Base-by-base conservation (phyloP, 2,329 filamentous ascomycete species). In the Metarhizium humberi region DNA sequence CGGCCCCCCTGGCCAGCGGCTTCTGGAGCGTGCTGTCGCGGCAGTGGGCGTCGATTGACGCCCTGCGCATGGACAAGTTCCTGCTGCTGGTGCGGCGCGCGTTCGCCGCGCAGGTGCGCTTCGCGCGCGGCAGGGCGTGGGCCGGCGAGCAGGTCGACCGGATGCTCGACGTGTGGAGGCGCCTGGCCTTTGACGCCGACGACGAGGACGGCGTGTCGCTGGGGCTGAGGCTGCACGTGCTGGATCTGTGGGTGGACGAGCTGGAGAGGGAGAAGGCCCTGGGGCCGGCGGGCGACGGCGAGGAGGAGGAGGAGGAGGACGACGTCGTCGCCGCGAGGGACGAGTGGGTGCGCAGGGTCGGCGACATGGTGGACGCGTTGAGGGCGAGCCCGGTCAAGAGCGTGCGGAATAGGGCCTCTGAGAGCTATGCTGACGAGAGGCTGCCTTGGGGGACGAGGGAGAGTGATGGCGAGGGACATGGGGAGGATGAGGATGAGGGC, bases 231-330 rank as follows among this genome's bases (percentile, higher is more conserved):
- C 85, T 95, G 69, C 94, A 99, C 71, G 81, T 92, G 14, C 71
- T 95, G 59, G 94, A 99, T 73, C 80, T 97, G 54, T 97, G 88
- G 83, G 80, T 95, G 8, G 94, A 97, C 69, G 92, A 96, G 77
- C 71, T 92, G 63, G 88, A 92, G 70, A 86, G 85, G 66, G 81
- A 84, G 38, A 81, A 84, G 53, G 75, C 80, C 40, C 62, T 84
- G 11, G 65, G 63, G 13, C 65, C 64, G 13, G 69, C 40, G 11
- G 50, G 20, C 1, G 11, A 13, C 11, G 51, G 8, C 32, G 13
- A 34, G 2, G 65, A 63, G 11, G 65, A 64, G 11, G 69, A 46
- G n/a, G n/a, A n/a, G 11, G 50, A 29, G 1, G 11, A 13, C 11
- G 51, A 16, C 42, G 13, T 2, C 16, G 60, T 63, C 8, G 50